These are phyloP conservation scores for Zygotorulaspora danielsina DNA, from an alignment of 805 yeast genomes.

Conservation along the genomic window DNA sequence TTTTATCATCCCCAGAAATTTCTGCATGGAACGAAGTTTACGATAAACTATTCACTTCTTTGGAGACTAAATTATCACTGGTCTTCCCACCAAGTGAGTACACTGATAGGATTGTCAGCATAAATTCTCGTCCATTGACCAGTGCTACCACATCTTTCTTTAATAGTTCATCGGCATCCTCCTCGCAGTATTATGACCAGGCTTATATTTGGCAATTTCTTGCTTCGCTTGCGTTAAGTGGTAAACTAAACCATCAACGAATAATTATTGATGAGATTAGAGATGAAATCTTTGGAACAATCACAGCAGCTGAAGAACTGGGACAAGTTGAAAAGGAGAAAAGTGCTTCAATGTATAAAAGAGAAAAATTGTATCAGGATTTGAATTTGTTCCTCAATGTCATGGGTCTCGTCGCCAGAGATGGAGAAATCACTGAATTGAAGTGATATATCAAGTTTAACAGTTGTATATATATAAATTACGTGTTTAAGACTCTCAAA, in stretches of 20 bases:
- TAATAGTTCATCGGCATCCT: conserved; percentile 28
- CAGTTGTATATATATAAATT: conserved; percentile 2
- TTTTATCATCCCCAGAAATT: conserved; percentile 39
- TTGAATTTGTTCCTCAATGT: conserved; percentile 90
- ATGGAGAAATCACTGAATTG: conserved; percentile 80
- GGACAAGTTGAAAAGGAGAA: conserved; percentile 40
- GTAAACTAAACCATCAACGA: conserved; percentile 86
- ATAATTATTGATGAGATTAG: conserved; percentile 90
- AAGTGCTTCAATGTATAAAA: conserved; percentile 37
- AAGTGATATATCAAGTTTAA: conserved; percentile 27
- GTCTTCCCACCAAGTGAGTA: conserved; percentile 71
- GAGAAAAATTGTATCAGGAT: conserved; percentile 63
- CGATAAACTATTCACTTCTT: conserved; percentile 70
- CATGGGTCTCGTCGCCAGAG: conserved; percentile 92
- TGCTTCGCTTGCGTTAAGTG: conserved; percentile 90
- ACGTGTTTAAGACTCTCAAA: conserved; percentile 1
- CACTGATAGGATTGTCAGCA: conserved; percentile 20
- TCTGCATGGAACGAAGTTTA: conserved; percentile 72
- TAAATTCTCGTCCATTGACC: conserved; percentile 10
- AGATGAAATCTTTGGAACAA: conserved; percentile 86
- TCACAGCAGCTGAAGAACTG: conserved; percentile 62
- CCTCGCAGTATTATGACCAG: conserved; percentile 47
- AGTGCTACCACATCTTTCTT: conserved; percentile 11
- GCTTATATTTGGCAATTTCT: conserved; percentile 94
- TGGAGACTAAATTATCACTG: conserved; percentile 71